Conservation (phyloP, 2,329 filamentous ascomycete species). For the Cladophialophora yegresii region DNA sequence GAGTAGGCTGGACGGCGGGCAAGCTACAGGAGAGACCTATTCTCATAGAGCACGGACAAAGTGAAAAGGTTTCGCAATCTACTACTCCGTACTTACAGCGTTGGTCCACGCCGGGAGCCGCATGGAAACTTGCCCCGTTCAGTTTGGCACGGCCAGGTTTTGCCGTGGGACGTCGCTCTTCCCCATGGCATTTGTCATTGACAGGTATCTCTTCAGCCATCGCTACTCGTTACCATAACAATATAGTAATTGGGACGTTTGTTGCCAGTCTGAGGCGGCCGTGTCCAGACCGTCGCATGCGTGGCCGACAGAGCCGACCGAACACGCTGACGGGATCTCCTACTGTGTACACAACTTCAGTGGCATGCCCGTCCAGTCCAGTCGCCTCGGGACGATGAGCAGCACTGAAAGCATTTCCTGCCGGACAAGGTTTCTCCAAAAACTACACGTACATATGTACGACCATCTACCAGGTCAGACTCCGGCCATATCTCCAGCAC, state of each 20-base stretch:
- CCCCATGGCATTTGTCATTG: not conserved
- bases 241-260: not conserved
- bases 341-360: not conserved
- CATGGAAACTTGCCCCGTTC: not conserved
- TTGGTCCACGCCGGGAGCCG: not conserved
- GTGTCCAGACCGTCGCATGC: not conserved
- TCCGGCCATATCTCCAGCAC: not conserved
- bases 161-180: not conserved
- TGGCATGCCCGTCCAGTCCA: too few species aligned
- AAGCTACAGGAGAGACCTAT: not conserved
- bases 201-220: not conserved
- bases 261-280: not conserved
- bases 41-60: not conserved
- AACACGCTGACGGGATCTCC: not conserved
- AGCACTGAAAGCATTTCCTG: not conserved
- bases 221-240: not conserved
- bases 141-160: not conserved
- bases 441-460: not conserved
- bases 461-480: not conserved
- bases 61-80: too few species aligned
- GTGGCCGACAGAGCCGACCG: not conserved
- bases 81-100: not conserved
- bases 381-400: not conserved
- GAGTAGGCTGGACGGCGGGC: not conserved
- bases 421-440: constrained; percentile 3